Evolutionary conservation across 768 basidiomycete species (phyloP).

Genomic region (Trametes sanguinea): DNA sequence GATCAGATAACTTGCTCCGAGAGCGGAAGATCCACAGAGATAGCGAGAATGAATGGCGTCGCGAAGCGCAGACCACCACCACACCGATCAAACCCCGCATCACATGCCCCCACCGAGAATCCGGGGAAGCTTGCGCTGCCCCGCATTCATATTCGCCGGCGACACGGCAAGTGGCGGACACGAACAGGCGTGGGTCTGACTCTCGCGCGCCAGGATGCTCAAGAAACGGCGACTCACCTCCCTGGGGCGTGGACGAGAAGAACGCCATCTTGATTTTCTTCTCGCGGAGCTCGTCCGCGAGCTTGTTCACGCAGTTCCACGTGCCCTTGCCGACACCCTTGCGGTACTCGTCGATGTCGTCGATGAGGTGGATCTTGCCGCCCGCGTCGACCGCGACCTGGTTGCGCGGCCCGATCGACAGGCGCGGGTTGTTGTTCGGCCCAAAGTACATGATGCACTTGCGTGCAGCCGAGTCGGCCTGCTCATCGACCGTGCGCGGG

Average conservation of each 20-base stretch:
- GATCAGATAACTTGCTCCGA: slow-evolving; percentile 15
- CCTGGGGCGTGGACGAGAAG: slow-evolving; percentile 95
- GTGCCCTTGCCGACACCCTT: slow-evolving; percentile 71
- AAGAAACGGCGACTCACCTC: slow-evolving; percentile 52
- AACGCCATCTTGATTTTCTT: slow-evolving; percentile 90
- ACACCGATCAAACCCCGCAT: slow-evolving; percentile 31
- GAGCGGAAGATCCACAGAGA: slow-evolving; percentile 17
- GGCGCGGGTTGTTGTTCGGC: slow-evolving; percentile 80
- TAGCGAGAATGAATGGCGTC: slow-evolving; percentile 16
- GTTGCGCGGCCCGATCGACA: slow-evolving; percentile 80
- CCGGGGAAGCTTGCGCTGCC: slow-evolving; percentile 15
- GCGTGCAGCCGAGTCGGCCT: slow-evolving; percentile 84
- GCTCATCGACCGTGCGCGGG: slow-evolving; percentile 76
- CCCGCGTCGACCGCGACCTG: slow-evolving; percentile 87
- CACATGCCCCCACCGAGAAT: slow-evolving; percentile 6
- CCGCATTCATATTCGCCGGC: slow-evolving; percentile 1
- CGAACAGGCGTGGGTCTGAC: no score
- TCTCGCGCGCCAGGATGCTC: no score
- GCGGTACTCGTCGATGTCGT: slow-evolving; percentile 77
- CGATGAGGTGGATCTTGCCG: slow-evolving; percentile 83
- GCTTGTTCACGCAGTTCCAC: slow-evolving; percentile 80
- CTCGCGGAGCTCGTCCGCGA: slow-evolving; percentile 81
- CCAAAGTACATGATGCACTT: slow-evolving; percentile 85
- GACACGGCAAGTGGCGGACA: not conserved
- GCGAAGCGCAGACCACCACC: not conserved